A percentile compares a stretch with the other conserved stretches of the same genome.
These are phyloP conservation scores for Suillus plorans DNA, from an alignment of 768 basidiomycete genomes.

Conservation along the genomic window DNA sequence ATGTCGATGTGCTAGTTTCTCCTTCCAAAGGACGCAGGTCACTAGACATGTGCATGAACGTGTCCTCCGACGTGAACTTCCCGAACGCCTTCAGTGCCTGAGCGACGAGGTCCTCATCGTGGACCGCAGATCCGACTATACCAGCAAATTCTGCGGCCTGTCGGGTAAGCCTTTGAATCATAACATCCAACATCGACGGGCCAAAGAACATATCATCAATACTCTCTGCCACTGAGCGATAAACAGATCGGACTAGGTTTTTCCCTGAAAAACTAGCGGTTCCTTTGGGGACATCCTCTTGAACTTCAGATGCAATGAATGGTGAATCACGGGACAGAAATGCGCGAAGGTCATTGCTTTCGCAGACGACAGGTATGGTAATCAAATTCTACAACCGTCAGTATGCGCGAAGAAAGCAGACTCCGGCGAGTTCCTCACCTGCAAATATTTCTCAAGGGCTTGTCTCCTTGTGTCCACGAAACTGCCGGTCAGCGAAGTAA, in stretches of 20 bases:
- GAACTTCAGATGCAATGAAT: constrained; percentile 60
- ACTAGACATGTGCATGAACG: constrained; percentile 69
- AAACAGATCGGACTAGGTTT: constrained; percentile 82
- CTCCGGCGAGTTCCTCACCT: constrained; percentile 44
- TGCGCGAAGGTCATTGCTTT: constrained; percentile 75
- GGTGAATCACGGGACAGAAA: constrained; percentile 91
- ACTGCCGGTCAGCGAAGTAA: constrained; percentile 80
- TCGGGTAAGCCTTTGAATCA: constrained; percentile 85
- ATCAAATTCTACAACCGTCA: constrained; percentile 57
- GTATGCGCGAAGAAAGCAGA: constrained; percentile 5
- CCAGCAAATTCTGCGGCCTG: constrained; percentile 91
- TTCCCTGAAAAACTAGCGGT: constrained; percentile 59
- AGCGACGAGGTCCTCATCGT: constrained; percentile 82
- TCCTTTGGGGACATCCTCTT: constrained; percentile 39
- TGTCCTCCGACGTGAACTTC: constrained; percentile 62
- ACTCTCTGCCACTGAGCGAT: constrained; percentile 89
- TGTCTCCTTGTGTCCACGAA: constrained; percentile 81
- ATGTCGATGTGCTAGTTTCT: constrained; percentile 85
- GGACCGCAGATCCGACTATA: constrained; percentile 72
- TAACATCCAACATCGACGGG: constrained; percentile 92
- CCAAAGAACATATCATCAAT: constrained; percentile 98
- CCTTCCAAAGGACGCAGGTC: constrained; percentile 82
- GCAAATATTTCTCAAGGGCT: constrained; percentile 87
- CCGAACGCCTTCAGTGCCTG: constrained; percentile 76
- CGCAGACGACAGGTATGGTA: constrained; percentile 72